Conservation (phyloP, 1,284 basidiomycete genomes). For the Trametes versicolor region DNA sequence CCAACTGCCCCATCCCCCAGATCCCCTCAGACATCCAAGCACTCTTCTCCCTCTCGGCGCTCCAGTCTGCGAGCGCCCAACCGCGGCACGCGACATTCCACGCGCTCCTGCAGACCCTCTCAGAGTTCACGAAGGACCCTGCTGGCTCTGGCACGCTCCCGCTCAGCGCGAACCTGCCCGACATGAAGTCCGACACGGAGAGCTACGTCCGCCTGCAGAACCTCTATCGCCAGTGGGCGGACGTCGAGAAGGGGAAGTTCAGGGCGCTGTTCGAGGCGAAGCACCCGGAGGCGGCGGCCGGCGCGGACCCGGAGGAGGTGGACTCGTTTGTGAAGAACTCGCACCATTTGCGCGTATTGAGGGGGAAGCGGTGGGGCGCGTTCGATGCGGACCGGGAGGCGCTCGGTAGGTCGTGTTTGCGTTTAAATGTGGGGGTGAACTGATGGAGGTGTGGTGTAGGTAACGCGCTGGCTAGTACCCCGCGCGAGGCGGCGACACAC, state of each 20-base stretch:
- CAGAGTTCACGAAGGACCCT: conserved; percentile 59
- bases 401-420: conserved; percentile 60
- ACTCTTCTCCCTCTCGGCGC: conserved; percentile 59
- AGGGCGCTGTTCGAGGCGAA: conserved; percentile 37
- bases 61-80: conserved; percentile 48
- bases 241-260: conserved; percentile 68
- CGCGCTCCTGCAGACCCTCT: conserved; percentile 85
- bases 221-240: conserved; percentile 78
- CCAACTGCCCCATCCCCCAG: conserved; percentile 39
- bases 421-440: neutral
- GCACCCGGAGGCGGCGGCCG: conserved; percentile 36
- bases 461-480: conserved; percentile 42
- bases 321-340: conserved; percentile 93
- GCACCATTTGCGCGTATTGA: conserved; percentile 82
- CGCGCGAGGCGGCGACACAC: conserved; percentile 70
- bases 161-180: conserved; percentile 80
- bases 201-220: conserved; percentile 86
- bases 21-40: conserved; percentile 73
- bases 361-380: conserved; percentile 73
- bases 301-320: conserved; percentile 66
- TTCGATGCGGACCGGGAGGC: conserved; percentile 63
- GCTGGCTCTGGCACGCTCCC: conserved; percentile 50
- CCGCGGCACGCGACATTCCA: conserved; percentile 67
- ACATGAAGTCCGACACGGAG: conserved; percentile 94
- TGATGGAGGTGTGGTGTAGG: conserved; percentile 19